phyloP scores from a whole-genome alignment of 305 asterid species.

The Ilex paraguariensis region DNA sequence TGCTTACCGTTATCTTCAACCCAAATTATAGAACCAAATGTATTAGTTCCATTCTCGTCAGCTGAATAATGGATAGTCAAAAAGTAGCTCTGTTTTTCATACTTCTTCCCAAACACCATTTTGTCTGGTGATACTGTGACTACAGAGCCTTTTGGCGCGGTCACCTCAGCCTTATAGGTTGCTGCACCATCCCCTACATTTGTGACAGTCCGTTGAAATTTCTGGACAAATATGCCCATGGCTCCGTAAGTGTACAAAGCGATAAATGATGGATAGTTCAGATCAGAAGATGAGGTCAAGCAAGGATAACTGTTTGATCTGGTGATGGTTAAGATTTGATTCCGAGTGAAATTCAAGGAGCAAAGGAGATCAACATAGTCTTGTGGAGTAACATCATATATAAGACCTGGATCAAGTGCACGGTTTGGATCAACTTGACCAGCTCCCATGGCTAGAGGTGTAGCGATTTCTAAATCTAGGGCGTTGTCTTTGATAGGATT shows the following conservation, averaged over 20 bases:
- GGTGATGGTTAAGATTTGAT: constrained; percentile 35
- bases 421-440: constrained; percentile 48
- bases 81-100: constrained; percentile 40
- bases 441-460: constrained; percentile 48
- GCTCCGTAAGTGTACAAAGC: constrained; percentile 19
- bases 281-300: constrained; percentile 25
- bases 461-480: constrained; percentile 18
- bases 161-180: constrained; percentile 21
- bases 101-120: constrained; percentile 24
- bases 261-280: constrained; percentile 59
- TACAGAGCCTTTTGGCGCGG: constrained; percentile 27
- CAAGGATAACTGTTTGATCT: constrained; percentile 31
- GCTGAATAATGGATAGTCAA: constrained; percentile 20
- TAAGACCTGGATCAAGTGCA: constrained; percentile 51
- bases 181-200: constrained; percentile 34
- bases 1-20: constrained; percentile 38
- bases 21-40: constrained; percentile 45
- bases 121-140: constrained; percentile 28
- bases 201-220: constrained; percentile 34
- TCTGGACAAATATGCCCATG: constrained; percentile 7
- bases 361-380: constrained; percentile 49
- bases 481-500: constrained; percentile 25
- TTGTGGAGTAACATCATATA: constrained; percentile 41
- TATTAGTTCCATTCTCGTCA: constrained; percentile 8
- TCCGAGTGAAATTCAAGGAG: constrained; percentile 37